Percentiles rank a stretch among this genome's conserved stretches.
These are phyloP conservation scores for Skeletonema menzelii DNA, from an alignment of 108 stramenopile genomes.

Conservation along the genomic window DNA sequence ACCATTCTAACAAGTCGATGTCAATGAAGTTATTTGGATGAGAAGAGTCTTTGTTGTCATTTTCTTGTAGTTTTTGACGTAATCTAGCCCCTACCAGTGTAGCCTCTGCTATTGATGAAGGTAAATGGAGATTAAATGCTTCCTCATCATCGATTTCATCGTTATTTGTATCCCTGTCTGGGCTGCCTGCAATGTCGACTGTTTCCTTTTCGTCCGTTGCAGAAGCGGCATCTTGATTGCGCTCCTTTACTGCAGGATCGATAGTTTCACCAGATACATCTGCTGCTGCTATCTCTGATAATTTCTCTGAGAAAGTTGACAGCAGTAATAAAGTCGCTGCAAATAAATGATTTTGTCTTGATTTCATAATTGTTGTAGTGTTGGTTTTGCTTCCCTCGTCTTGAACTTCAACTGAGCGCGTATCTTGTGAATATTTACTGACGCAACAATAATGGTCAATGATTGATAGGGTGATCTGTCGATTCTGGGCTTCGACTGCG, in stretches of 20 bases:
- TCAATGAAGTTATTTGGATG: background rate
- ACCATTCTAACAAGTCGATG: background rate
- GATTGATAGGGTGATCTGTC: too few relatives aligned
- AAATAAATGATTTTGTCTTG: background rate
- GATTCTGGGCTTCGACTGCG: too few relatives aligned
- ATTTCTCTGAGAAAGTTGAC: background rate
- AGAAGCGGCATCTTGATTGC: too few relatives aligned
- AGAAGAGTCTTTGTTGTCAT: background rate
- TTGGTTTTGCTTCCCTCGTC: too few relatives aligned
- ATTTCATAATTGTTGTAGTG: background rate
- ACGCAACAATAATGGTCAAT: too few relatives aligned
- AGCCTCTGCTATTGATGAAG: conserved; percentile 3
- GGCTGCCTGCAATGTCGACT: background rate
- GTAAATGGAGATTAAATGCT: background rate
- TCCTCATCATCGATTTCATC: background rate
- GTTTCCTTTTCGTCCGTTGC: background rate
- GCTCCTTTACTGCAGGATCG: background rate
- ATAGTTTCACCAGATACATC: background rate
- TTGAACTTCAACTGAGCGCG: background rate
- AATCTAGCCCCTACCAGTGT: conserved; percentile 2
- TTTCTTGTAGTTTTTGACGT: background rate
- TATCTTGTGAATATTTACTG: too few relatives aligned
- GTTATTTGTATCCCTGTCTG: background rate
- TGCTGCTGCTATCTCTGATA: background rate
- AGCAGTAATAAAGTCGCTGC: background rate